Percentiles rank a stretch among this genome's conserved stretches.
These are phyloP conservation scores for Termitomyces sp. DNA, from an alignment of 768 basidiomycete species.

Conservation along the genomic window DNA sequence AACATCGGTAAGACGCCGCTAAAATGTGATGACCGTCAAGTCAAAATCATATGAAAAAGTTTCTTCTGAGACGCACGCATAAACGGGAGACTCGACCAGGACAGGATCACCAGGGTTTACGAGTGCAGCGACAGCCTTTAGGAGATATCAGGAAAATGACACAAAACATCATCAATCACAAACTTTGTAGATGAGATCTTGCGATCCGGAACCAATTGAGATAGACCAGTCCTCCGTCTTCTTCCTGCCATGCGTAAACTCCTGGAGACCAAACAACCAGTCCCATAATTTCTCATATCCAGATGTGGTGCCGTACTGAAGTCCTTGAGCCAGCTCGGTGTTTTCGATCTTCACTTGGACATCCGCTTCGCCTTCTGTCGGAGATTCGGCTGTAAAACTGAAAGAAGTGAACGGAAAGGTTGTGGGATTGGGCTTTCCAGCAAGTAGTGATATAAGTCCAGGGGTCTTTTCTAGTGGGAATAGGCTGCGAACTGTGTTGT, in stretches of 20 bases:
- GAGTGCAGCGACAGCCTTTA: conserved; percentile 61
- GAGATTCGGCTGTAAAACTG: conserved; percentile 55
- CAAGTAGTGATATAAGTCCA: conserved; percentile 75
- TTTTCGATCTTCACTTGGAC: conserved; percentile 36
- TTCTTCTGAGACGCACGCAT: conserved; percentile 41
- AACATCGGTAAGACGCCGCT: conserved; percentile 65
- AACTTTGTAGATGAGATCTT: conserved; percentile 78
- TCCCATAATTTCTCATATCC: conserved; percentile 60
- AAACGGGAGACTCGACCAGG: conserved; percentile 76
- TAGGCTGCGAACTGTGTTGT: conserved; percentile 52
- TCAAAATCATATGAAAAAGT: conserved; percentile 4
- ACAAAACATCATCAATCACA: background rate
- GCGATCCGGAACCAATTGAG: conserved; percentile 78
- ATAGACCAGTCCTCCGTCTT: conserved; percentile 66
- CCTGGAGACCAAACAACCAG: conserved; percentile 74
- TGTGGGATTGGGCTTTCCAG: conserved; percentile 87
- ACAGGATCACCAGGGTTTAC: conserved; percentile 73
- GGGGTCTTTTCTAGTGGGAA: conserved; percentile 75
- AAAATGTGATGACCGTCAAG: background rate
- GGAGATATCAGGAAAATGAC: background rate
- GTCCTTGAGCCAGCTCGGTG: conserved; percentile 53
- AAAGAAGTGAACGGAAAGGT: conserved; percentile 89
- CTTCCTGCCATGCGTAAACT: conserved; percentile 57
- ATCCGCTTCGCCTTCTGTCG: conserved; percentile 37
- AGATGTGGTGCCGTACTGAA: conserved; percentile 74